Evolutionary conservation across 129 eudicot species (phyloP).

Genomic region (Sambucus nigra): DNA sequence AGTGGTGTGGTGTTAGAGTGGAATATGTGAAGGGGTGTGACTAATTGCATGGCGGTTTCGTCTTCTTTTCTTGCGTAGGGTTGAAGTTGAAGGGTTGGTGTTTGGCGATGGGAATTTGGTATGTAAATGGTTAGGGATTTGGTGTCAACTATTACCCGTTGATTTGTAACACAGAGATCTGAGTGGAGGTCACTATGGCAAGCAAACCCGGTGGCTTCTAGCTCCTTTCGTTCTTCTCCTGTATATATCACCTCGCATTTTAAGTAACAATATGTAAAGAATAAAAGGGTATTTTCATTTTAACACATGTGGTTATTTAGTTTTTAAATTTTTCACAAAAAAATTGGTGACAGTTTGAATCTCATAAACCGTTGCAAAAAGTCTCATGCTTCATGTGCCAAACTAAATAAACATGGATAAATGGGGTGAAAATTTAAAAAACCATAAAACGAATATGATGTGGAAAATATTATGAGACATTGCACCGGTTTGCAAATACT

Average conservation of each 20-base stretch:
- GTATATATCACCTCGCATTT: neutral
- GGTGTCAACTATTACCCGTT: slow-evolving; percentile 20
- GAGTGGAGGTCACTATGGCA: slow-evolving; percentile 27
- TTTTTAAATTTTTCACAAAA: neutral
- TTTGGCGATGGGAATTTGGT: slow-evolving; percentile 19
- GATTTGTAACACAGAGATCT: slow-evolving; percentile 23
- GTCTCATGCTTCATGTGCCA: no score
- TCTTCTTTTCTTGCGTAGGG: slow-evolving; percentile 58
- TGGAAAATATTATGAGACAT: no score
- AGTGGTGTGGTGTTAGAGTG: slow-evolving; percentile 13
- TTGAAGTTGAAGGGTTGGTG: slow-evolving; percentile 1
- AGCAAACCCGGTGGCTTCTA: slow-evolving; percentile 28
- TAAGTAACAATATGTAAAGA: neutral
- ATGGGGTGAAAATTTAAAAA: no score
- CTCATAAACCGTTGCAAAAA: no score
- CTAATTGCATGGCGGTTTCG: slow-evolving; percentile 12
- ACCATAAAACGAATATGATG: no score
- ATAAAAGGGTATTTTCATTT: neutral
- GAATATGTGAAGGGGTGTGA: slow-evolving; percentile 36
- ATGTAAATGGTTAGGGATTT: slow-evolving; percentile 3
- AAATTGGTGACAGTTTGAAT: neutral
- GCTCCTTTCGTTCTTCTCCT: slow-evolving; percentile 32
- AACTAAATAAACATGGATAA: no score
- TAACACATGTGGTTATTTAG: neutral
- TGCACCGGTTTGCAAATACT: no score